A percentile compares a stretch with the other conserved stretches of the same genome.
Conservation (phyloP, 73 alveolate genomes). For the Durusdinium trenchii region DNA sequence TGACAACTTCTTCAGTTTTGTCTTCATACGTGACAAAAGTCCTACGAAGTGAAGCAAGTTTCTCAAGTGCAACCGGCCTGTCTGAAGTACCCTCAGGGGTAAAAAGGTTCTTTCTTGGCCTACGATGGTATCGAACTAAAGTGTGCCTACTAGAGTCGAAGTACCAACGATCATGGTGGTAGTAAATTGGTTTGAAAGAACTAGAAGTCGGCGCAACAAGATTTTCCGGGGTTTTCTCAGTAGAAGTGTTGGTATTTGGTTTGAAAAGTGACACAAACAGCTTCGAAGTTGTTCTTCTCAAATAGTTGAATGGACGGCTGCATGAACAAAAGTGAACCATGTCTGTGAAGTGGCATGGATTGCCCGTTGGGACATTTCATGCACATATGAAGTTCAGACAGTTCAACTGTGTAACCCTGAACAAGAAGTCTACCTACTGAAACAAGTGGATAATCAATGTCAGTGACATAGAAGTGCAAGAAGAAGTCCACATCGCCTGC, state of each 20-base stretch:
- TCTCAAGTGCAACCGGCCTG: background rate
- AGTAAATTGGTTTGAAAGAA: constrained; percentile 24
- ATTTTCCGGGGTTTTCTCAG: background rate
- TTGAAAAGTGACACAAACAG: background rate
- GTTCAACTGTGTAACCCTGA: background rate
- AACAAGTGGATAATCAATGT: background rate
- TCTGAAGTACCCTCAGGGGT: background rate
- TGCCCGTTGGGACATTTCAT: background rate
- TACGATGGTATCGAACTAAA: background rate
- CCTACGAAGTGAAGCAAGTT: background rate
- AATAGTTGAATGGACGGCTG: background rate
- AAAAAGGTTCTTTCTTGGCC: background rate
- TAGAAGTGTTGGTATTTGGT: background rate
- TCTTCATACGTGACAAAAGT: background rate
- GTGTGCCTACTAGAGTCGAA: background rate
- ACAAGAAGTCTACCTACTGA: background rate
- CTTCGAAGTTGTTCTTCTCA: background rate
- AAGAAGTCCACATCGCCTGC: background rate
- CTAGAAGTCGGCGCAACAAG: constrained; percentile 25
- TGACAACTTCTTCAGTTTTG: background rate
- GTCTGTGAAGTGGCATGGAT: background rate
- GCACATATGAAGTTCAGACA: background rate
- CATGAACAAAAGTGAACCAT: constrained; percentile 30
- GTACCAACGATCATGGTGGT: background rate
- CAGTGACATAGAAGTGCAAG: background rate